A percentile compares a stretch with the other conserved stretches of the same genome.
Evolutionary conservation across 768 basidiomycete genomes (phyloP).

Genomic region (Russula earlei): DNA sequence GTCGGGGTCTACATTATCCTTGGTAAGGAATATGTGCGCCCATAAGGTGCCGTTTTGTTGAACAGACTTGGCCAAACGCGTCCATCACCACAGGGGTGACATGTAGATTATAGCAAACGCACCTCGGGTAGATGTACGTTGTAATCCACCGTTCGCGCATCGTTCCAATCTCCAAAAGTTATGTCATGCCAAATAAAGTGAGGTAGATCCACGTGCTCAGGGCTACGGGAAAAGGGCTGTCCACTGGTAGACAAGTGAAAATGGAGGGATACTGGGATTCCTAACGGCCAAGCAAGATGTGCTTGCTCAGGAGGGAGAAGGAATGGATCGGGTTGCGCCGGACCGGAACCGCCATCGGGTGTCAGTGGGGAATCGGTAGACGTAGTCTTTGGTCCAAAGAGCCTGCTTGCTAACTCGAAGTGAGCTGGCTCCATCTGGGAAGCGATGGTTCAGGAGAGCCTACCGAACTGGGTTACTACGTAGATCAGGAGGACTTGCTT

Average conservation of each 20-base stretch:
- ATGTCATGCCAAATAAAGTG: conserved; percentile 71
- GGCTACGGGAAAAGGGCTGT: conserved; percentile 47
- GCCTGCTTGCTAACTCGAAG: conserved; percentile 34
- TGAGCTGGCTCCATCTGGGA: neutral
- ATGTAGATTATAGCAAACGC: conserved; percentile 19
- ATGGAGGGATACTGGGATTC: conserved; percentile 56
- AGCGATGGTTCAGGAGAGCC: conserved; percentile 19
- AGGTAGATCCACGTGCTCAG: conserved; percentile 46
- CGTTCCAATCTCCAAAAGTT: conserved; percentile 67
- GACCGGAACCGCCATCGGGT: conserved; percentile 18
- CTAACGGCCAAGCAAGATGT: conserved; percentile 50
- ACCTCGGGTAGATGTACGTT: conserved; percentile 62
- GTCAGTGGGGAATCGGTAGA: conserved; percentile 24
- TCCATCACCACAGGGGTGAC: neutral
- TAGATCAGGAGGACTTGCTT: conserved; percentile 66
- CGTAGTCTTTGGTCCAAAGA: conserved; percentile 31
- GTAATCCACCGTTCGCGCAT: conserved; percentile 44
- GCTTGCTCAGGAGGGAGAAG: conserved; percentile 46
- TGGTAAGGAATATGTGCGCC: conserved; percentile 72
- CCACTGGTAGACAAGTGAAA: conserved; percentile 59
- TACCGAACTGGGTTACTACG: conserved; percentile 58
- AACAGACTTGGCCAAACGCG: conserved; percentile 43
- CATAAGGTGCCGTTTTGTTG: conserved; percentile 72
- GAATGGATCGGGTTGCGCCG: conserved; percentile 35
- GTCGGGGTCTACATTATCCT: conserved; percentile 55